Conservation (phyloP, 805 yeast species). For the Teunomyces cretensis region DNA sequence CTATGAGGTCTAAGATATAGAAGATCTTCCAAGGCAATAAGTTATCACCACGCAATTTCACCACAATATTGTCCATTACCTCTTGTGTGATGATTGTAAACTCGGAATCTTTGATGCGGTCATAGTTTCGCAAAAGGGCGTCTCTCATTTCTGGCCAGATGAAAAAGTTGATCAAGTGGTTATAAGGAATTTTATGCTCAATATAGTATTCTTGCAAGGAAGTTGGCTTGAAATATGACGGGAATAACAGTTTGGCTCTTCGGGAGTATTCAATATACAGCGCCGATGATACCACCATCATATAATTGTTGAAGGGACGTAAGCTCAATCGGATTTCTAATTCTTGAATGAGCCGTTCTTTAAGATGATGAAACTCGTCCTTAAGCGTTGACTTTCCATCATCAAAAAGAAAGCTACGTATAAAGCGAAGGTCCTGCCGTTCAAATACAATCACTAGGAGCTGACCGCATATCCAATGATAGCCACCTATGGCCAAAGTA, state of each 20-base stretch:
- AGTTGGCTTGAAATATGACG: constrained; percentile 4
- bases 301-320: neutral
- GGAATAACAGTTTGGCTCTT: constrained; percentile 1
- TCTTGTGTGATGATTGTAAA: neutral
- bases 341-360: neutral
- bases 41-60: neutral
- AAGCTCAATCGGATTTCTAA: constrained; percentile 2
- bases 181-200: constrained; percentile 1
- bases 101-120: neutral
- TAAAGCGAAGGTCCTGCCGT: neutral
- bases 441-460: constrained; percentile 1
- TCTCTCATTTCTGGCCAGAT: constrained; percentile 6
- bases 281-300: neutral
- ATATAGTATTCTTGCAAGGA: constrained; percentile 3
- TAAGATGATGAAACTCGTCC: neutral
- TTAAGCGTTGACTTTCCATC: neutral
- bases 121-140: neutral
- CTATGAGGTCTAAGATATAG: constrained; percentile 1
- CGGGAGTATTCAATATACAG: neutral
- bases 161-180: constrained; percentile 5
- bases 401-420: neutral
- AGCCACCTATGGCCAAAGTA: constrained; percentile 4
- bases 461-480: constrained; percentile 6
- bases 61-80: constrained; percentile 4
- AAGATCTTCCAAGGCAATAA: neutral